Conservation (phyloP, 2,329 filamentous ascomycete species). For the Mycosphaerella sp. region DNA sequence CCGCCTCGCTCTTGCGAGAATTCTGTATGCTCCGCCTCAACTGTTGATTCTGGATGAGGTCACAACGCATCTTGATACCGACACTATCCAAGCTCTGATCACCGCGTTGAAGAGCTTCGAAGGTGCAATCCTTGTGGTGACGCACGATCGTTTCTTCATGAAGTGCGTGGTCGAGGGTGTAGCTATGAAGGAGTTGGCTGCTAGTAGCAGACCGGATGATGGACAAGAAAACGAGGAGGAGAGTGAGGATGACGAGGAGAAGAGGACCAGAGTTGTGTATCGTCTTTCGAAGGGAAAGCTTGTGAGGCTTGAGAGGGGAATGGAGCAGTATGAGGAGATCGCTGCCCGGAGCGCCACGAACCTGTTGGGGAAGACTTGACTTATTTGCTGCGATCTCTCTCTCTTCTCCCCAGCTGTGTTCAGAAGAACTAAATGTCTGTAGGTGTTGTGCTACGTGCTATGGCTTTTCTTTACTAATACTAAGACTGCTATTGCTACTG, state of each 20-base stretch:
- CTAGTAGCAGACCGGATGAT: constrained; percentile 22
- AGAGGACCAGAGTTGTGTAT: constrained; percentile 16
- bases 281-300: constrained; percentile 18
- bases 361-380: constrained; percentile 16
- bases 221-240: constrained; percentile 20
- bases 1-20: constrained; percentile 58
- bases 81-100: constrained; percentile 68
- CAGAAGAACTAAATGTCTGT: too few relatives aligned
- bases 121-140: constrained; percentile 70
- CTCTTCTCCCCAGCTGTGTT: too few relatives aligned
- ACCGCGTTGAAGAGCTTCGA: constrained; percentile 61
- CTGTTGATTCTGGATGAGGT: constrained; percentile 73
- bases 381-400: not conserved
- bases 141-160: constrained; percentile 78
- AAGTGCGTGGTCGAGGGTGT: constrained; percentile 64
- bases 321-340: constrained; percentile 23
- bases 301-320: constrained; percentile 14
- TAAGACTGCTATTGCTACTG: too few relatives aligned
- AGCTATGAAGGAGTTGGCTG: constrained; percentile 15
- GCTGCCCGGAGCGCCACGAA: constrained; percentile 17
- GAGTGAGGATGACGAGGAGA: constrained; percentile 18
- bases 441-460: too few relatives aligned
- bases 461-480: too few relatives aligned
- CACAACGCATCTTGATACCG: constrained; percentile 77
- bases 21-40: constrained; percentile 65